A percentile compares a stretch with the other conserved stretches of the same genome.
Evolutionary conservation across 2,329 filamentous ascomycete genomes (phyloP).

Genomic region (Emergomyces africanus): DNA sequence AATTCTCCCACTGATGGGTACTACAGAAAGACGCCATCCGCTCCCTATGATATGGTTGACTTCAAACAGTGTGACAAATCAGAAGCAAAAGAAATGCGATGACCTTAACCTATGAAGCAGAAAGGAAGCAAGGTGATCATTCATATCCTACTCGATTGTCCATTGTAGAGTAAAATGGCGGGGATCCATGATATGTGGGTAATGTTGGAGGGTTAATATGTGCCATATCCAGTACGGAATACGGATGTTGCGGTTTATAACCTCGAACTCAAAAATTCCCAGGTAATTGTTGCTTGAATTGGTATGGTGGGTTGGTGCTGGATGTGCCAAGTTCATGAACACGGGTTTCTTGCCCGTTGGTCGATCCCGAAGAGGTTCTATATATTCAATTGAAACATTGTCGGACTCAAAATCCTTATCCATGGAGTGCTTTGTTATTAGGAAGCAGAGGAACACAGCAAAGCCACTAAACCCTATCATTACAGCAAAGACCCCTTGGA

Average conservation of each 20-base stretch:
- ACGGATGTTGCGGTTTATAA: not conserved
- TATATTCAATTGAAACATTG: not conserved
- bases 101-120: not conserved
- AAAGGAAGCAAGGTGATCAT: not conserved
- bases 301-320: not conserved
- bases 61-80: not conserved
- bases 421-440: constrained; percentile 1
- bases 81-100: not conserved
- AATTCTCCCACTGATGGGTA: not conserved
- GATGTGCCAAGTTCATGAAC: not conserved
- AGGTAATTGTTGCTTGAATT: not conserved
- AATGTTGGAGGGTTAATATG: not conserved
- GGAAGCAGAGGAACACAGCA: constrained; percentile 1
- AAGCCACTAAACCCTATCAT: not conserved
- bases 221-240: not conserved
- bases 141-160: not conserved
- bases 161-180: not conserved
- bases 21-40: not conserved
- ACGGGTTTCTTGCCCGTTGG: not conserved
- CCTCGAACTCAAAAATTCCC: not conserved
- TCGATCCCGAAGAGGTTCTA: not conserved
- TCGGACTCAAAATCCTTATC: not conserved
- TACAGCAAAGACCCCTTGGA: constrained; percentile 1
- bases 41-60: not conserved
- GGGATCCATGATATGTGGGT: not conserved